Percentiles rank a stretch among this genome's conserved stretches.
These are phyloP conservation scores for Thecamonas trahens DNA, from an alignment of 78 protist species.

Conservation along the genomic window DNA sequence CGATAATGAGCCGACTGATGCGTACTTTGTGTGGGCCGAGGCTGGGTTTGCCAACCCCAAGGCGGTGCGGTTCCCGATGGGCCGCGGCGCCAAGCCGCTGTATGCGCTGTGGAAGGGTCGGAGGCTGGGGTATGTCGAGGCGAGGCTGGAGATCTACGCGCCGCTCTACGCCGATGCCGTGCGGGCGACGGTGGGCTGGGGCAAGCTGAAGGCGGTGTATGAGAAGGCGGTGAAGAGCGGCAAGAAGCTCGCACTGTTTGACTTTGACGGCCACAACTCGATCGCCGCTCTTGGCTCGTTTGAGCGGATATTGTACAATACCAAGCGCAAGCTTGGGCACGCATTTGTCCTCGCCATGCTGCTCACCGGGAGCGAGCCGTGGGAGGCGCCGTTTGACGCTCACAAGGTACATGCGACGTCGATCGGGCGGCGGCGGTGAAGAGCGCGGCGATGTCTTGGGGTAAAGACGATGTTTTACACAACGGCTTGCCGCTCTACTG, in stretches of 20 bases:
- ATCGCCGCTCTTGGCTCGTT: slow-evolving; percentile 11
- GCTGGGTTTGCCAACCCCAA: slow-evolving; percentile 3
- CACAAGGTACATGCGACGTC: no score
- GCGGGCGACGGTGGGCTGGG: no score
- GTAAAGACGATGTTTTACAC: no score
- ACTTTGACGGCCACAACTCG: no score
- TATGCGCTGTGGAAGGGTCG: slow-evolving; percentile 2
- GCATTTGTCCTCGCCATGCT: slow-evolving; percentile 13
- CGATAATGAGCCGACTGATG: not conserved
- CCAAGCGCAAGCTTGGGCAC: slow-evolving; percentile 5
- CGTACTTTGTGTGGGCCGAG: slow-evolving; percentile 3
- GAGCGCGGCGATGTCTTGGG: no score
- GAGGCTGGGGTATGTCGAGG: not conserved
- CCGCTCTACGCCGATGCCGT: no score
- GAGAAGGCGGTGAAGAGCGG: not conserved
- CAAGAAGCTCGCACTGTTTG: slow-evolving; percentile 5
- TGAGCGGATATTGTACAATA: not conserved
- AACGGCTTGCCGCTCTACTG: no score
- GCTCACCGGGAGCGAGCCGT: not conserved
- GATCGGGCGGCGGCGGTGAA: no score
- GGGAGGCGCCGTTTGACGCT: no score
- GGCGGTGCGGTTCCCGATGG: slow-evolving; percentile 11
- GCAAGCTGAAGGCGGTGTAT: no score
- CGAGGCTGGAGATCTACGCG: slow-evolving; percentile 3
- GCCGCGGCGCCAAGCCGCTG: slow-evolving; percentile 10